A percentile compares a stretch with the other conserved stretches of the same genome.
Conservation (phyloP, 768 basidiomycete genomes). For the Tricholomella constricta region DNA sequence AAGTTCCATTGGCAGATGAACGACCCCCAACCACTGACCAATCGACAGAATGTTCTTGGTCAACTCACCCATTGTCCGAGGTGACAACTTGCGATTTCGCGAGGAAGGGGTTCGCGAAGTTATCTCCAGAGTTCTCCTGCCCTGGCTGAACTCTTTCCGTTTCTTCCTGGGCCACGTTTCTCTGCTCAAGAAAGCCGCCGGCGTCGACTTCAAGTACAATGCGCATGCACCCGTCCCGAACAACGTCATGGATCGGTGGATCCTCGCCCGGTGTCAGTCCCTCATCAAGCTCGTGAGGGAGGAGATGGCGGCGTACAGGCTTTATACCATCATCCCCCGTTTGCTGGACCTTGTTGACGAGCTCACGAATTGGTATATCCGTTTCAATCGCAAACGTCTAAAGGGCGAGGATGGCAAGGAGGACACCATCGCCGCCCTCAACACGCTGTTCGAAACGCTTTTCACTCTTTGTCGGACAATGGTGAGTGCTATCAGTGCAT, state of each 20-base stretch:
- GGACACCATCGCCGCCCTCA: constrained; percentile 85
- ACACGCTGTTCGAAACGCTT: constrained; percentile 93
- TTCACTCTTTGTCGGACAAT: constrained; percentile 95
- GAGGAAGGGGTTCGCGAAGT: constrained; percentile 98
- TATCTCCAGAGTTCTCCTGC: constrained; percentile 92
- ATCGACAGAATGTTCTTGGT: constrained; percentile 88
- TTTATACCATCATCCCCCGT: constrained; percentile 97
- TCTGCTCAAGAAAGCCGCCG: constrained; percentile 78
- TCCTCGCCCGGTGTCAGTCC: constrained; percentile 96
- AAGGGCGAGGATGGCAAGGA: constrained; percentile 94
- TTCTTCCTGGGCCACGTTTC: constrained; percentile 98
- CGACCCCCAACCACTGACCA: constrained; percentile 2
- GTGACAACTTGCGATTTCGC: constrained; percentile 96
- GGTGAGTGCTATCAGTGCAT: constrained; percentile 45
- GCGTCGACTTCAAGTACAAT: constrained; percentile 82
- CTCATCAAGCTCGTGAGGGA: constrained; percentile 87
- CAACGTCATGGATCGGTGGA: constrained; percentile 99
- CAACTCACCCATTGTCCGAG: constrained; percentile 97
- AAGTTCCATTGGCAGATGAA: neutral
- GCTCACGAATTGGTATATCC: constrained; percentile 99
- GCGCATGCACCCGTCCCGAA: constrained; percentile 78
- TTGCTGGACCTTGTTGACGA: constrained; percentile 92
- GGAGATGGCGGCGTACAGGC: constrained; percentile 97
- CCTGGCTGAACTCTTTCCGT: constrained; percentile 98
- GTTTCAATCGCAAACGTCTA: constrained; percentile 93